These are phyloP conservation scores for Rhodotorula toruloides DNA, from an alignment of 768 basidiomycete genomes.

Conservation along the genomic window DNA sequence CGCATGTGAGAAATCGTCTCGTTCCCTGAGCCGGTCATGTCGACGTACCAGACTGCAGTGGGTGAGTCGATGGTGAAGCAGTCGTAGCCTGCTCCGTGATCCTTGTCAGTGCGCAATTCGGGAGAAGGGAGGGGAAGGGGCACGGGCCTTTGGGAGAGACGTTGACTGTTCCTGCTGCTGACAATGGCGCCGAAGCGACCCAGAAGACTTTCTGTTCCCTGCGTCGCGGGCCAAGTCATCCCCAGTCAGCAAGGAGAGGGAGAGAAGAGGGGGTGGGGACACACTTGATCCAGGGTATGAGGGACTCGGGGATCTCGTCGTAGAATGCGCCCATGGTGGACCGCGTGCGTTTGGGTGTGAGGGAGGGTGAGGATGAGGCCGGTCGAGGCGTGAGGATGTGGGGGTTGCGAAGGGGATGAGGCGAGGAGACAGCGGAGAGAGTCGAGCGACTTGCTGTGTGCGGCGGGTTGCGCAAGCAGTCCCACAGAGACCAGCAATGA, in stretches of 20 bases:
- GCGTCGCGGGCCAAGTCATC: rapidly evolving
- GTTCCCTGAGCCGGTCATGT: slow-evolving; percentile 27
- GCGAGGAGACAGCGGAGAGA: no score
- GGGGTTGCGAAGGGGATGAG: no score
- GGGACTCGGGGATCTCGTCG: slow-evolving; percentile 11
- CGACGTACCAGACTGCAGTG: slow-evolving; percentile 25
- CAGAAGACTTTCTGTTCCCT: slow-evolving; percentile 35
- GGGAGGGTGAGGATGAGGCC: no score
- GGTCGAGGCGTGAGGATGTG: no score
- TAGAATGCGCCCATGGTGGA: slow-evolving; percentile 17
- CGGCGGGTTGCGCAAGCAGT: no score
- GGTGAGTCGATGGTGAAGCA: slow-evolving; percentile 21
- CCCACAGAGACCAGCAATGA: no score
- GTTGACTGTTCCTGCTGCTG: slow-evolving; percentile 19
- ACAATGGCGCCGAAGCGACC: slow-evolving; percentile 28
- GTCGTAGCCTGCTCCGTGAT: slow-evolving; percentile 12
- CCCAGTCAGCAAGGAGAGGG: no score
- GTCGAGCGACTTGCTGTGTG: no score
- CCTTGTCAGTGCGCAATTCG: no score
- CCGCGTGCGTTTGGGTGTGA: no score
- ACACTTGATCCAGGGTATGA: slow-evolving; percentile 11
- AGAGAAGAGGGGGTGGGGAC: background rate
- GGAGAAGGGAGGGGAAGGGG: no score
- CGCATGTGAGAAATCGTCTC: slow-evolving; percentile 39
- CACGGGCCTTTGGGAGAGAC: slow-evolving; percentile 30